Evolutionary conservation across 208 protist species (phyloP).

Genomic region (Vickermania spadyakhi): DNA sequence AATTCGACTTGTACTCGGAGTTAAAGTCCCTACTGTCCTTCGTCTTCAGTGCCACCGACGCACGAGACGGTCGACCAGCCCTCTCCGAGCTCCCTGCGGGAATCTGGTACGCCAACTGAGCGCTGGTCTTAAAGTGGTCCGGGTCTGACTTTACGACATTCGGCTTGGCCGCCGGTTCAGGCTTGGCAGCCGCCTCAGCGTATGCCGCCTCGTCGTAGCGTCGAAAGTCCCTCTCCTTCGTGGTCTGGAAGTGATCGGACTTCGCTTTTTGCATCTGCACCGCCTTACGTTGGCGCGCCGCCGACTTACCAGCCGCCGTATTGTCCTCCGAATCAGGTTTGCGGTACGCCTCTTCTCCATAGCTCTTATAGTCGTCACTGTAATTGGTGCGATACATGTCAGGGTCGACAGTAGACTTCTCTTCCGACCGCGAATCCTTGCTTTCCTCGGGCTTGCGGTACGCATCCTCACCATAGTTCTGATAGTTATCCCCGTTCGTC

Average conservation of each 20-base stretch:
- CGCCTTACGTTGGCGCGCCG: constrained; percentile 7
- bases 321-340: background rate
- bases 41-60: too few species aligned
- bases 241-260: constrained; percentile 6
- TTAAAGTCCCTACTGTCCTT: too few species aligned
- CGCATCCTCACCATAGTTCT: constrained; percentile 4
- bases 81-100: too few species aligned
- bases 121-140: constrained; percentile 29
- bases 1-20: too few species aligned
- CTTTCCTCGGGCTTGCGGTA: constrained; percentile 10
- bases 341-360: constrained; percentile 17
- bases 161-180: background rate
- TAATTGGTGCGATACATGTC: constrained; percentile 23
- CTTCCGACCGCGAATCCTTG: constrained; percentile 4
- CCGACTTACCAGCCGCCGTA: background rate
- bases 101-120: constrained; percentile 2
- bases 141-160: constrained; percentile 39
- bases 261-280: too few species aligned
- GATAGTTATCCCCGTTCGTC: constrained; percentile 12
- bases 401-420: constrained; percentile 13
- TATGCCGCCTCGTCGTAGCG: constrained; percentile 4
- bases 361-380: constrained; percentile 15
- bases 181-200: background rate
- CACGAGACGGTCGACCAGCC: too few species aligned
- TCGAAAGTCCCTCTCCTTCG: constrained; percentile 4